Percentiles rank a stretch among this genome's conserved stretches.
phyloP scores from a whole-genome alignment of 306 rosid species.

The Vicia sativa region DNA sequence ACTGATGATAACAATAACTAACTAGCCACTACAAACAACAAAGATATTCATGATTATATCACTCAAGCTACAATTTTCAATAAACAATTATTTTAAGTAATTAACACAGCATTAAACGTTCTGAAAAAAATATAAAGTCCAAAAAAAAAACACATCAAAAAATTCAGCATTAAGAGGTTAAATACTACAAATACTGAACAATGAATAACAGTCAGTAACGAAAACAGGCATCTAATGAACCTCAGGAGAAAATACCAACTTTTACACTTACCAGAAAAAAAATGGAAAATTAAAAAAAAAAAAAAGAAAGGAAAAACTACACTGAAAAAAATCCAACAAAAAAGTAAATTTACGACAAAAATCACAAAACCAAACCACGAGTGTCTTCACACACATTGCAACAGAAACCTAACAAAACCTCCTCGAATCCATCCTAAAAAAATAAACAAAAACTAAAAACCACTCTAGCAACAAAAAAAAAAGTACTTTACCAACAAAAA shows the following conservation, averaged over 20 bases:
- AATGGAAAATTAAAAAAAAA: too few relatives aligned
- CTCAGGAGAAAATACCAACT: background rate
- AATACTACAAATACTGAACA: background rate
- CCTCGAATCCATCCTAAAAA: background rate
- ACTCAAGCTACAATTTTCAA: background rate
- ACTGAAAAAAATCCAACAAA: background rate
- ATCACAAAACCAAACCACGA: background rate
- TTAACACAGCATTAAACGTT: too few relatives aligned
- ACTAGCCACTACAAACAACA: too few relatives aligned
- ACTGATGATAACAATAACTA: too few relatives aligned
- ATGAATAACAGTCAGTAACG: background rate
- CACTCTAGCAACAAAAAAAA: background rate
- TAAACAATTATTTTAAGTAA: background rate
- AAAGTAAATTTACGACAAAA: background rate
- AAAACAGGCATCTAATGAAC: too few relatives aligned
- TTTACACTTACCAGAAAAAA: background rate
- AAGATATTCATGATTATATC: too few relatives aligned
- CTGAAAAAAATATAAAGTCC: background rate
- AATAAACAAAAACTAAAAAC: background rate
- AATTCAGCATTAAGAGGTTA: background rate
- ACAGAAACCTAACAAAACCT: conserved; percentile 14
- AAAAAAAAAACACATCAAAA: background rate
- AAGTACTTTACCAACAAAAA: background rate
- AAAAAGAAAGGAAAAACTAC: background rate
- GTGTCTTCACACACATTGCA: conserved; percentile 20